Conservation (phyloP, 805 yeast genomes). For the Yarrowia osloensis region DNA sequence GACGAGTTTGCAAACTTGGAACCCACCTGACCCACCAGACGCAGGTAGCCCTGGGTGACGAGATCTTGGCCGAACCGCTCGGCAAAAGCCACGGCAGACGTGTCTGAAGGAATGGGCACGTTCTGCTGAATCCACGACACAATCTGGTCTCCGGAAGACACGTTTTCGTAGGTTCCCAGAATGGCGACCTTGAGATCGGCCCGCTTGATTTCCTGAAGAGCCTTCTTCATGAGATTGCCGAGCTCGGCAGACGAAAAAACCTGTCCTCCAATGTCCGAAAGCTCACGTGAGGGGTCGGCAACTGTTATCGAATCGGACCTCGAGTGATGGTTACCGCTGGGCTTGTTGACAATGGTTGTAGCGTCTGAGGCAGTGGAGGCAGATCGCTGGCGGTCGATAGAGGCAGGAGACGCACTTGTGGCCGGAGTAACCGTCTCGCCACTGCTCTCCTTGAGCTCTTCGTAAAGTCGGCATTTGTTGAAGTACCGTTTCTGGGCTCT, state of each 20-base stretch:
- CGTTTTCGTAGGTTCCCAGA: constrained; percentile 65
- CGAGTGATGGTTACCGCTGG: not conserved
- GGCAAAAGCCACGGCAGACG: constrained; percentile 53
- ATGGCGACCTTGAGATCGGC: constrained; percentile 62
- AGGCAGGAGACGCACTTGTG: not conserved
- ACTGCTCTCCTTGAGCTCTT: constrained; percentile 46
- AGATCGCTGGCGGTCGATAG: constrained; percentile 6
- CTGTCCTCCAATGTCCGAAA: constrained; percentile 39
- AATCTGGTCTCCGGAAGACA: constrained; percentile 61
- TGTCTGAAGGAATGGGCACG: constrained; percentile 40
- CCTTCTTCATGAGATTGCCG: constrained; percentile 47
- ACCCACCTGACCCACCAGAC: constrained; percentile 64
- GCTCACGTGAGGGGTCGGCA: constrained; percentile 27
- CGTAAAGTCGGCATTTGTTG: constrained; percentile 73
- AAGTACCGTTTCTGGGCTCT: constrained; percentile 66
- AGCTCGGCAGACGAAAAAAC: constrained; percentile 46
- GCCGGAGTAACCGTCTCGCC: constrained; percentile 12
- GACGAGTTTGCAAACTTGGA: constrained; percentile 69
- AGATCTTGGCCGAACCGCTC: constrained; percentile 77
- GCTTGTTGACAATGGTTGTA: not conserved
- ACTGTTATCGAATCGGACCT: not conserved
- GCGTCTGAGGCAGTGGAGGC: constrained; percentile 21
- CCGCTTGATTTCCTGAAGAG: constrained; percentile 56
- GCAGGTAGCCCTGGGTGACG: constrained; percentile 58
- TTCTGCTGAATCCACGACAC: constrained; percentile 59